Conservation (phyloP, 169 alveolate genomes). For the Besnoitia besnoiti region DNA sequence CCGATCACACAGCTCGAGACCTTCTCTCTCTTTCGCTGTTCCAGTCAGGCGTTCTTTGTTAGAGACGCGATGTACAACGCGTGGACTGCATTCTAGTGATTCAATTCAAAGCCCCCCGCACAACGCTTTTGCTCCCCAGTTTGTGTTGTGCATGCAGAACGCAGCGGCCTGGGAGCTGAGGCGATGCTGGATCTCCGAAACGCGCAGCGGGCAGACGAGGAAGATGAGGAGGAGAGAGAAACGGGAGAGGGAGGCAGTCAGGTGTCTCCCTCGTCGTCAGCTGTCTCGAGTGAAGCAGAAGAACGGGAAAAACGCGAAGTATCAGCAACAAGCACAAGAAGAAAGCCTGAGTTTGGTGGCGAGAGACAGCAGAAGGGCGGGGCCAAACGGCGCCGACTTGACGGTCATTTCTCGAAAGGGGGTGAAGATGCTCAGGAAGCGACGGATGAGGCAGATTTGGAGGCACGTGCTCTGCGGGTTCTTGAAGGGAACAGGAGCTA, state of each 20-base stretch:
- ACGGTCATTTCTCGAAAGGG: too few relatives aligned
- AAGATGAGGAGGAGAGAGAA: not conserved
- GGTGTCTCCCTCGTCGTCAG: not conserved
- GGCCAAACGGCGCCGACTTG: not conserved
- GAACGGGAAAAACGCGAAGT: not conserved
- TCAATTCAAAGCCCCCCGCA: not conserved
- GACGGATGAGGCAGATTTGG: not conserved
- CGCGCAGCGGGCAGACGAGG: not conserved
- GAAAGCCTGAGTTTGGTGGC: too few relatives aligned
- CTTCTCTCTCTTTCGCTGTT: not conserved
- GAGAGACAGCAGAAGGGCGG: not conserved
- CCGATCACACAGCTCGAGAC: too few relatives aligned
- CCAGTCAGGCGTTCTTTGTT: not conserved
- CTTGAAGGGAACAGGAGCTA: not conserved
- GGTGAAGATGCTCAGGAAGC: not conserved
- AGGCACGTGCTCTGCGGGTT: not conserved
- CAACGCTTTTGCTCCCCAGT: not conserved
- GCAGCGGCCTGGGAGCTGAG: too few relatives aligned
- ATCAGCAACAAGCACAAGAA: not conserved
- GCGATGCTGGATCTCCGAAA: not conserved
- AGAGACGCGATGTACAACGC: not conserved
- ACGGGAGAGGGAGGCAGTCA: not conserved
- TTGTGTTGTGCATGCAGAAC: not conserved
- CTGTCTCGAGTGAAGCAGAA: not conserved
- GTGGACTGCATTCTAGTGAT: not conserved